Evolutionary conservation across 2,329 filamentous ascomycete species (phyloP).

Genomic region (Trichocomaceae sp.): DNA sequence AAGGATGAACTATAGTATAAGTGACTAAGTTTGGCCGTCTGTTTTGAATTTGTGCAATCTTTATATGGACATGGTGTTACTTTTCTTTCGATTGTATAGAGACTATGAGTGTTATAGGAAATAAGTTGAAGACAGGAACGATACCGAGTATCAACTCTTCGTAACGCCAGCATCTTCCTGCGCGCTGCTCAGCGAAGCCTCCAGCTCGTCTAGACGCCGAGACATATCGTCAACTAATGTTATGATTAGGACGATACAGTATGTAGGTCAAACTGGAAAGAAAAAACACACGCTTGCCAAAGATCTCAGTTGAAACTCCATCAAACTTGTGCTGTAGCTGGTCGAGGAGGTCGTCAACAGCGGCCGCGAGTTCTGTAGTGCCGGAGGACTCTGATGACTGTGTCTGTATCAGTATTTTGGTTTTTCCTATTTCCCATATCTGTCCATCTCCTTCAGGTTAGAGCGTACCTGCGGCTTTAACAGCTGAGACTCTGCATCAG

Average conservation of each 20-base stretch:
- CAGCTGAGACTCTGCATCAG: slow-evolving; percentile 3
- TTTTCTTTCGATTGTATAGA: not conserved
- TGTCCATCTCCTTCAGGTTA: not conserved
- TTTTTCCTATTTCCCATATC: not conserved
- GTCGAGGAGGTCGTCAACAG: slow-evolving; percentile 81
- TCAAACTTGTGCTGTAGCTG: slow-evolving; percentile 80
- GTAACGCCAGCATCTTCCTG: slow-evolving; percentile 33
- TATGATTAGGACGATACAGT: not conserved
- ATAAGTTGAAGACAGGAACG: slow-evolving; percentile 1
- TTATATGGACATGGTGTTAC: not conserved
- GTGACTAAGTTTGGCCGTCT: slow-evolving; percentile 12
- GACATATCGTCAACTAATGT: slow-evolving; percentile 87
- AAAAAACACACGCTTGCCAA: slow-evolving; percentile 69
- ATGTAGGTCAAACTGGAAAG: not conserved
- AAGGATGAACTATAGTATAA: slow-evolving; percentile 75
- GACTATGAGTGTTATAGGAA: not conserved
- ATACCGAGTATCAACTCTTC: slow-evolving; percentile 9
- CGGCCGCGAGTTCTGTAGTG: slow-evolving; percentile 57
- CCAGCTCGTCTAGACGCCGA: slow-evolving; percentile 73
- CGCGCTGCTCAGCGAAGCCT: slow-evolving; percentile 60
- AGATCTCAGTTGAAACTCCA: slow-evolving; percentile 75
- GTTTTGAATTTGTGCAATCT: not conserved
- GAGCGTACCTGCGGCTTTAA: slow-evolving; percentile 17
- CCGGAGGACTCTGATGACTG: slow-evolving; percentile 15
- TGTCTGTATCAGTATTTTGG: not conserved